Base-by-base conservation (phyloP, 148 eudicot species). In the Spergularia bocconei region DNA sequence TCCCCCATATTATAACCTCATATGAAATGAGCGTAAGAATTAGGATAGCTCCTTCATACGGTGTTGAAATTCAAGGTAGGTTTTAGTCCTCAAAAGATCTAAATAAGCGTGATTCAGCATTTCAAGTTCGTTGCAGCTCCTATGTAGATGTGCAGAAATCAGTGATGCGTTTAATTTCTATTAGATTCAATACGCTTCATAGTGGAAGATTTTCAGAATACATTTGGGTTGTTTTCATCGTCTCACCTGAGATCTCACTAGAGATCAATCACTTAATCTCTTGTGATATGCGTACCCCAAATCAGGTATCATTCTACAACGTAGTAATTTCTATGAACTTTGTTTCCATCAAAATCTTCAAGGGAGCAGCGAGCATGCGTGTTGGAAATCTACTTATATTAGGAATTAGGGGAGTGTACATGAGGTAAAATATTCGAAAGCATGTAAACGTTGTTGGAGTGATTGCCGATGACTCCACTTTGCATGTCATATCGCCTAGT, bases 371-470 rank as follows among this genome's bases (percentile, higher is more conserved):
- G 68, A 19, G 36, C 53, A 7, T 36, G 48, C 48, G 29, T 48
- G 20, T 50, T 20, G 56, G 7, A 6, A 25, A 48, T 14, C 20
- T 56, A 23, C 9, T 68, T 25, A 47, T 69, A 41, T 23, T 69
- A 20, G 66, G 58, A 66, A 68, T 29, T 17, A 67, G 48, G 67
- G 66, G 36, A 3, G 29, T n/a, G 52, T 60, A 71, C 20, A 57
- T 2, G 41, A 1, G 55, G 1, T 23, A 39, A 10, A 61, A 39
- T 60, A 48, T 44, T 47, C 21, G 48, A 19, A 58, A 5, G 11
- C 8, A 15, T 25, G 11, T 59, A 13, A 23, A 53, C 55, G 25
- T 29, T 36, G 23, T 16, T 21, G 56, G 65, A 63, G 48, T 56
- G 15, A 3, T 38, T 54, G 17, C 68, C 20, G 54, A 17, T 29